Percentiles rank a stretch among this genome's conserved stretches.
Conservation (phyloP, 345 rosid species). For the Kernera saxatilis region DNA sequence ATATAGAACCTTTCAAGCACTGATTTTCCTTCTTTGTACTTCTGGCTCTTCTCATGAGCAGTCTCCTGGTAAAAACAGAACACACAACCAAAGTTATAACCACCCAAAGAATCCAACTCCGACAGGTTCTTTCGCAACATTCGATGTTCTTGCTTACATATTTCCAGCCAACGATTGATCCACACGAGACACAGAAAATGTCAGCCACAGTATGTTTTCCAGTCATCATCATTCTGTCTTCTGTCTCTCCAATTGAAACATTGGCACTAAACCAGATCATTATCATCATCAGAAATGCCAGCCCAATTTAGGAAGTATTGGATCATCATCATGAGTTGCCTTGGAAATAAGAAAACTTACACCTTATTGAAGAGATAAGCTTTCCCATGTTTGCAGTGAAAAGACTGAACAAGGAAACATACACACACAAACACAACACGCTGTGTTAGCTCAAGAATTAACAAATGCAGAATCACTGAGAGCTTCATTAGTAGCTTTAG, state of each 20-base stretch:
- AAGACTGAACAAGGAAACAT: constrained; percentile 51
- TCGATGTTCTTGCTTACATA: constrained; percentile 53
- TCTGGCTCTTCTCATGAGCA: constrained; percentile 83
- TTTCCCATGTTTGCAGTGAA: constrained; percentile 86
- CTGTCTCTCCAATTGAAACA: constrained; percentile 58
- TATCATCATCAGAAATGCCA: neutral
- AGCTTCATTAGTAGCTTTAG: neutral
- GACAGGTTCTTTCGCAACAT: neutral
- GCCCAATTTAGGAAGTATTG: neutral
- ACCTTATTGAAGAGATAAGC: constrained; percentile 97
- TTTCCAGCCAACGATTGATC: constrained; percentile 96
- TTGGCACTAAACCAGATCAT: constrained; percentile 51
- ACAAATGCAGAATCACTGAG: neutral
- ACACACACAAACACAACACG: neutral
- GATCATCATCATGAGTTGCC: neutral
- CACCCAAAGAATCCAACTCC: neutral
- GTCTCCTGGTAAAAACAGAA: constrained; percentile 55
- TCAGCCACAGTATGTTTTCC: constrained; percentile 90
- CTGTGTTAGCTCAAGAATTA: constrained; percentile 5
- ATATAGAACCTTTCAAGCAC: constrained; percentile 75
- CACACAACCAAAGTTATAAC: neutral
- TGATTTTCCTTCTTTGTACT: constrained; percentile 98
- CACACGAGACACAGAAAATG: constrained; percentile 92
- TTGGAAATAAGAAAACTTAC: constrained; percentile 62
- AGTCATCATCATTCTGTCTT: constrained; percentile 84